Evolutionary conservation across 441 rosid species (phyloP).

Genomic region (Aleurites moluccanus): DNA sequence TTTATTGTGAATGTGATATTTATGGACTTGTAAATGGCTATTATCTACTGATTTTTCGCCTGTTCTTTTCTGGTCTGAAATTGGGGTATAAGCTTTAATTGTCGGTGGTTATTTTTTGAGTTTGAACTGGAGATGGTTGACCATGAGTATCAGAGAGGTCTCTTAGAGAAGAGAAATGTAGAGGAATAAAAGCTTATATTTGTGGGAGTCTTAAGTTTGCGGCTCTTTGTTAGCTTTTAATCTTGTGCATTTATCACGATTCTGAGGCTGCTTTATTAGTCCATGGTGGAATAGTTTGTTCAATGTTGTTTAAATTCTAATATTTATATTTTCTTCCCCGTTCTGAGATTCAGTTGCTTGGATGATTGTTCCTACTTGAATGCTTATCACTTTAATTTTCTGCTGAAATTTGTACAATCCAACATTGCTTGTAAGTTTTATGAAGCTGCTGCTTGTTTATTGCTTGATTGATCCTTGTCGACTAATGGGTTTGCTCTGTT

Average conservation of each 20-base stretch:
- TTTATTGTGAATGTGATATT: neutral
- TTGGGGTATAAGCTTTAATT: neutral
- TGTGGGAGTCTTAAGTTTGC: neutral
- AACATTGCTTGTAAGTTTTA: neutral
- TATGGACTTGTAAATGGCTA: neutral
- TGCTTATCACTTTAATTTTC: neutral
- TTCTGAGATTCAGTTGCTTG: neutral
- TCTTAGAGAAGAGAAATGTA: neutral
- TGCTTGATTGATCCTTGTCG: constrained; percentile 8
- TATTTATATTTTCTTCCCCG: neutral
- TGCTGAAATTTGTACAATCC: neutral
- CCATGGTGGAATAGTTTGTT: neutral
- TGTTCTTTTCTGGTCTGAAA: neutral
- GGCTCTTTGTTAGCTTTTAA: neutral
- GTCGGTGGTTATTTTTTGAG: neutral
- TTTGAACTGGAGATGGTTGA: neutral
- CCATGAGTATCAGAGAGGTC: neutral
- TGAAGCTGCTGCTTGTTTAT: neutral
- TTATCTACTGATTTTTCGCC: neutral
- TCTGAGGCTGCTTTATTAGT: neutral
- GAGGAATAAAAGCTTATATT: neutral
- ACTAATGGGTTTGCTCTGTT: constrained; percentile 13
- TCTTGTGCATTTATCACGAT: neutral
- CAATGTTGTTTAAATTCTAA: neutral
- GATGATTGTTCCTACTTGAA: neutral